Evolutionary conservation across 1,284 basidiomycete species (phyloP).

Genomic region (Tilletia walkeri): DNA sequence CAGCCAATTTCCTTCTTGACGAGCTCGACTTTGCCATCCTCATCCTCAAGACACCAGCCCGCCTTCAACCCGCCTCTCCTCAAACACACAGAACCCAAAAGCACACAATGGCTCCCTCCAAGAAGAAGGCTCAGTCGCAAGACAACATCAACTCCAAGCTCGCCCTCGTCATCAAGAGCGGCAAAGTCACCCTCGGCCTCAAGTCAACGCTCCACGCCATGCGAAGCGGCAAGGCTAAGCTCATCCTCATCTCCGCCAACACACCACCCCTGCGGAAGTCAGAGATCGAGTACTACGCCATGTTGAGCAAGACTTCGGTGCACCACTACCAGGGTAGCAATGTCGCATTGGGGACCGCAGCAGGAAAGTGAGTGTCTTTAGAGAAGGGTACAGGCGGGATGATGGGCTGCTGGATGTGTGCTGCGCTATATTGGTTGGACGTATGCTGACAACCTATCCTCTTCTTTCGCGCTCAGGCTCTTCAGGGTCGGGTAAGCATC

Average conservation of each 20-base stretch:
- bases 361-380: slow-evolving; percentile 67
- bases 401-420: not conserved
- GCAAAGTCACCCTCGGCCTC: slow-evolving; percentile 54
- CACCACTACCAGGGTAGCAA: slow-evolving; percentile 94
- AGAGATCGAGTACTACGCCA: slow-evolving; percentile 99
- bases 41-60: not conserved
- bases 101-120: slow-evolving; percentile 66
- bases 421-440: not conserved
- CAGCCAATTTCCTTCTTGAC: not conserved
- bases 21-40: not conserved
- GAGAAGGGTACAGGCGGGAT: not conserved
- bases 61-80: slow-evolving; percentile 3
- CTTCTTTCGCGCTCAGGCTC: slow-evolving; percentile 57
- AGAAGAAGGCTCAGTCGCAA: slow-evolving; percentile 64
- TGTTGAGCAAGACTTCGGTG: slow-evolving; percentile 90
- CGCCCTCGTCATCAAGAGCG: slow-evolving; percentile 95
- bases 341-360: slow-evolving; percentile 95
- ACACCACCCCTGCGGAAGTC: slow-evolving; percentile 98
- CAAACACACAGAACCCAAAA: slow-evolving; percentile 57
- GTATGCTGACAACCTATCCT: not conserved
- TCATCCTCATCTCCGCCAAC: slow-evolving; percentile 97
- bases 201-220: slow-evolving; percentile 91
- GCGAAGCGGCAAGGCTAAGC: slow-evolving; percentile 97
- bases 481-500: slow-evolving; percentile 90
- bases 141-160: slow-evolving; percentile 95